Base-by-base conservation (phyloP, 2,329 filamentous ascomycete genomes). In the Aureobasidium vineae region DNA sequence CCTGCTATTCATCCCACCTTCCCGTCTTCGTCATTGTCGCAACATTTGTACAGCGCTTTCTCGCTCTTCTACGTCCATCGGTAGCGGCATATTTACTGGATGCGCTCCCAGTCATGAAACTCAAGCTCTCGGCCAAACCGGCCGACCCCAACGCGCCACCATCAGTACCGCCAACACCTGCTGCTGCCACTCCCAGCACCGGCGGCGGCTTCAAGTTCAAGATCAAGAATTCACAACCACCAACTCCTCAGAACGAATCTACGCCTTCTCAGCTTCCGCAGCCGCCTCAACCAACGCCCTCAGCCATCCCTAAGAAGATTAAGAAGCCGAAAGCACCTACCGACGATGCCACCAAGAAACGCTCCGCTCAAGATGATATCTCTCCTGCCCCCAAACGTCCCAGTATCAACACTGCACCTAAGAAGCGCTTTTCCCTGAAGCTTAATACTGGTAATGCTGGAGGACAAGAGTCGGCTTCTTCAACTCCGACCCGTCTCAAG, bases 261-360 rank as follows among this genome's bases (percentile, higher is more conserved):
- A 73, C 0, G 65, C 70, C 54, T 8, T 59, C 54, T 3, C 54
- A 43, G 8, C 57, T 31, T 2, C 57, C 43, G 3, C 59, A 47
- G 28, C 45, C 56, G 10, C 21, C 38, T 33, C 38, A 45, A 19
- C 26, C 56, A 28, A 63, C 68, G n/a, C 53, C 71, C 59, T 71
- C 72, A 23, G 68, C 70, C 36, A 66, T 38, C 41, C 41, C 63
- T 13, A 66, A 67, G 38, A 67, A 65, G 41, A 11, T 60, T 23
- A 66, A 73, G 78, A 69, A 78, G 79, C 82, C 69, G 16, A 70
- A 68, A 23, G 36, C 21, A 36, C 66, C 61, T 53, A 63, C 73
- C 72, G 66, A 72, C 68, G 19, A 74, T 70, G 72, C 79, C 68
- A 67, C 70, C 13, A 75, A 75, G 71, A 75, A 77, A 68, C 75